Percentiles rank a stretch among this genome's conserved stretches.
These are phyloP conservation scores for Beauveria caledonica DNA, from an alignment of 2,329 filamentous ascomycete species.

Conservation along the genomic window DNA sequence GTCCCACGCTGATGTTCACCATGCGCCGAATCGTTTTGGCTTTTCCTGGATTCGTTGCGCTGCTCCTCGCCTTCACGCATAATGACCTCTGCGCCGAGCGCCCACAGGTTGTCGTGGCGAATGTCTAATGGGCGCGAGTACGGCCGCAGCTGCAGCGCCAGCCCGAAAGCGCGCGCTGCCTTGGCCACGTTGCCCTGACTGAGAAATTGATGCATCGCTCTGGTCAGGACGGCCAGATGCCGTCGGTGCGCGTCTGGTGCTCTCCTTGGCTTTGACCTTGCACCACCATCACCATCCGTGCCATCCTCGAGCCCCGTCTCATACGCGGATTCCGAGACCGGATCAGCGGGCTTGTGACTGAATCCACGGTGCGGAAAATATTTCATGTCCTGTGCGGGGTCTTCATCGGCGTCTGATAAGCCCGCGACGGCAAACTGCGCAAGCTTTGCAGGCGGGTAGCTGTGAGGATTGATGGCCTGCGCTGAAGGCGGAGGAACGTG, in stretches of 20 bases:
- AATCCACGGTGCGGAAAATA: constrained; percentile 45
- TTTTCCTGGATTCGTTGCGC: constrained; percentile 6
- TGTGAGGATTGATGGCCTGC: constrained; percentile 40
- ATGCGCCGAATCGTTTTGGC: not conserved
- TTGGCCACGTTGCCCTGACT: constrained; percentile 60
- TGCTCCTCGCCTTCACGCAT: constrained; percentile 49
- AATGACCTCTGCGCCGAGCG: constrained; percentile 75
- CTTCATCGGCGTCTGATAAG: constrained; percentile 37
- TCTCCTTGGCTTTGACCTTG: constrained; percentile 30
- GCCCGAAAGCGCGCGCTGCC: constrained; percentile 65
- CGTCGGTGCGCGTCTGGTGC: constrained; percentile 17
- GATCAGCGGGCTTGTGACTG: not conserved
- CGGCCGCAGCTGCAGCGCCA: constrained; percentile 54
- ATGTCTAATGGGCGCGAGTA: constrained; percentile 50
- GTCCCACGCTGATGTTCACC: not conserved
- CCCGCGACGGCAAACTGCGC: constrained; percentile 47
- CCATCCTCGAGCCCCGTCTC: not conserved
- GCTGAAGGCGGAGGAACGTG: not conserved
- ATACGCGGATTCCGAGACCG: not conserved
- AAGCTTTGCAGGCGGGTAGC: constrained; percentile 43
- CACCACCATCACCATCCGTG: constrained; percentile 61
- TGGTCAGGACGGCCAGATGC: constrained; percentile 59
- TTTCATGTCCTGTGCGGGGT: constrained; percentile 29
- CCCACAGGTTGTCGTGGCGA: constrained; percentile 65
- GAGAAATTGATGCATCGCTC: constrained; percentile 65